These are phyloP conservation scores for Plasmopara muralis DNA, from an alignment of 352 stramenopile genomes.

Conservation along the genomic window DNA sequence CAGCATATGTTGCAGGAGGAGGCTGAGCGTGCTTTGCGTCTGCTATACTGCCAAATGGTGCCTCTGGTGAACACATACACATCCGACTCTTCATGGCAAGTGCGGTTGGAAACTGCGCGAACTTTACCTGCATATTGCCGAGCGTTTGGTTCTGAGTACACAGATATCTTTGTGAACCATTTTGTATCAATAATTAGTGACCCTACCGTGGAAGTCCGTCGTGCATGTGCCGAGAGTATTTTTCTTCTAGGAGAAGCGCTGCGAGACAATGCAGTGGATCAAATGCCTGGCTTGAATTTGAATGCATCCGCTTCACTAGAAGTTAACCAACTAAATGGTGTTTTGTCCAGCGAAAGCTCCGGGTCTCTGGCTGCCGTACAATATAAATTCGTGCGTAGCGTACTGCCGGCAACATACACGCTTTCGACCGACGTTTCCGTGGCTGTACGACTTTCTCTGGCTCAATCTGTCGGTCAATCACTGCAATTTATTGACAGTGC, in stretches of 20 bases:
- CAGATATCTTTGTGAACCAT: conserved; percentile 82
- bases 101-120: conserved; percentile 67
- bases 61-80: conserved; percentile 86
- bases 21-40: conserved; percentile 39
- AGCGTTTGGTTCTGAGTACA: conserved; percentile 74
- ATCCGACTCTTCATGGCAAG: conserved; percentile 83
- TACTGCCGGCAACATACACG: conserved; percentile 71
- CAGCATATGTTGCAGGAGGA: conserved; percentile 16
- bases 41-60: conserved; percentile 78
- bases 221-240: conserved; percentile 56
- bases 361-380: conserved; percentile 55
- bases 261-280: conserved; percentile 37
- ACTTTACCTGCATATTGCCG: conserved; percentile 71
- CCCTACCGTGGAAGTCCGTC: conserved; percentile 80
- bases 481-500: conserved; percentile 55
- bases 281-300: conserved; percentile 12
- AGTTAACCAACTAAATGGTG: conserved; percentile 5
- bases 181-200: conserved; percentile 80
- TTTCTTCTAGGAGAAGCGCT: conserved; percentile 63
- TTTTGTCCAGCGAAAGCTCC: conserved; percentile 4
- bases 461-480: conserved; percentile 67
- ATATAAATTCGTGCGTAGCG: conserved; percentile 71
- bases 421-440: conserved; percentile 74
- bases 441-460: conserved; percentile 62
- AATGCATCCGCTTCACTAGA: conserved; percentile 8